phyloP scores from a whole-genome alignment of 2,329 filamentous ascomycete genomes.

The Fusarium ramigenum region DNA sequence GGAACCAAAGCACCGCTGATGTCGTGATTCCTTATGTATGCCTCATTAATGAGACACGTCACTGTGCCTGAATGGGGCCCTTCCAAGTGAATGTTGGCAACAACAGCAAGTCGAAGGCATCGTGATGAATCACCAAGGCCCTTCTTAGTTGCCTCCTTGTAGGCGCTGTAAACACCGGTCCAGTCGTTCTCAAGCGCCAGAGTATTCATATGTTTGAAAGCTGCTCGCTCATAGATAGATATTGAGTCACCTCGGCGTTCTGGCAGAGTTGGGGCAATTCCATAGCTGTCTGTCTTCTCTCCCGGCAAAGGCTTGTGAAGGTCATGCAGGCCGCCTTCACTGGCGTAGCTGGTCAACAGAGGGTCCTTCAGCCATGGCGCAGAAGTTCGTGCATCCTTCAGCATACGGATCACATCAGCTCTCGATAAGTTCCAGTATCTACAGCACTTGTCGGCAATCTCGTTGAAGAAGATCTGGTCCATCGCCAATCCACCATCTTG shows the following conservation, averaged over 20 bases:
- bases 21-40: constrained; percentile 53
- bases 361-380: constrained; percentile 38
- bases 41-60: constrained; percentile 51
- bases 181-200: constrained; percentile 48
- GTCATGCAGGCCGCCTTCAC: constrained; percentile 27
- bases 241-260: constrained; percentile 32
- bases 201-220: constrained; percentile 52
- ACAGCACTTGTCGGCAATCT: constrained; percentile 44
- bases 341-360: constrained; percentile 31
- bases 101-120: constrained; percentile 59
- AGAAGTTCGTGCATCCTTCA: constrained; percentile 42
- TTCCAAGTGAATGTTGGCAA: constrained; percentile 51
- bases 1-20: constrained; percentile 53
- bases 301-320: constrained; percentile 35
- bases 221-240: constrained; percentile 34
- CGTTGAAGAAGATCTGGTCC: constrained; percentile 44
- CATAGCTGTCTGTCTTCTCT: constrained; percentile 17
- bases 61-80: constrained; percentile 46
- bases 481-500: constrained; percentile 41
- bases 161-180: constrained; percentile 49
- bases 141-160: constrained; percentile 42
- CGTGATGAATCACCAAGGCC: constrained; percentile 50
- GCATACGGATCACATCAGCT: constrained; percentile 37
- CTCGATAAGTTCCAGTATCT: constrained; percentile 47
- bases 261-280: constrained; percentile 19